Evolutionary conservation across 495 filamentous ascomycete species (phyloP), one percentile per base, ranked within the genome.

Genomic region (Aspergillus cavernicola): DNA sequence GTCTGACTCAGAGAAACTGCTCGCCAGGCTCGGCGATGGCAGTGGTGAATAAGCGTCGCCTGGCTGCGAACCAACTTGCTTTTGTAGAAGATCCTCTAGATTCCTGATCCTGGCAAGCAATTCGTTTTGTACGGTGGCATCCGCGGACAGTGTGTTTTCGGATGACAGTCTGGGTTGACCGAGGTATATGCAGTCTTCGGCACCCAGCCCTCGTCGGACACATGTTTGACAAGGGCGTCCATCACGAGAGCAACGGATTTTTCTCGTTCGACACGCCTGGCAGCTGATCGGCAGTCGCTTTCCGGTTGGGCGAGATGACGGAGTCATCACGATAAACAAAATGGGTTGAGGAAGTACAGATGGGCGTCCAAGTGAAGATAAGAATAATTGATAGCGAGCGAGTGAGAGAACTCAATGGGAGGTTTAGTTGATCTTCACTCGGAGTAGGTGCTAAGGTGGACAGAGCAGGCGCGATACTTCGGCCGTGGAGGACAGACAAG

Each of bases 221-320:
- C 71, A 74, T 0, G 71, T 74, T 36, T 72, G 67, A 28, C 71
- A 74, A 16, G 71, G 71, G 12, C 71, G 63, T 15, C 67, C 67
- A 53, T 74, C 71, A 10, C 71, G 69, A 23, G 69, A 71, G 43
- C 71, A 74, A 19, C 69, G 61, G 23, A 74, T 72, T 45, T 74
- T 74, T 45, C 71, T 57, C 5, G 57, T 68, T 52, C 71, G 67
- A 48, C 71, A 74, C 26, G 71, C 69, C 40, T 74, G 69, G 22
- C 71, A 74, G 52, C 71, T 74, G 28, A 72, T 74, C 11, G 71
- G 71, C 15, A 74, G 57, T 13, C 71, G 65, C 53, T 71, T 74
- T 23, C 69, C 66, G 3, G 65, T 45, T 11, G 66, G 59, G 4
- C 69, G 69, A 47, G 28, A 43, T 1, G 52, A 52, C 19, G 57